These are phyloP conservation scores for Fusarium goolgardi DNA, from an alignment of 2,329 filamentous ascomycete genomes.

Conservation along the genomic window DNA sequence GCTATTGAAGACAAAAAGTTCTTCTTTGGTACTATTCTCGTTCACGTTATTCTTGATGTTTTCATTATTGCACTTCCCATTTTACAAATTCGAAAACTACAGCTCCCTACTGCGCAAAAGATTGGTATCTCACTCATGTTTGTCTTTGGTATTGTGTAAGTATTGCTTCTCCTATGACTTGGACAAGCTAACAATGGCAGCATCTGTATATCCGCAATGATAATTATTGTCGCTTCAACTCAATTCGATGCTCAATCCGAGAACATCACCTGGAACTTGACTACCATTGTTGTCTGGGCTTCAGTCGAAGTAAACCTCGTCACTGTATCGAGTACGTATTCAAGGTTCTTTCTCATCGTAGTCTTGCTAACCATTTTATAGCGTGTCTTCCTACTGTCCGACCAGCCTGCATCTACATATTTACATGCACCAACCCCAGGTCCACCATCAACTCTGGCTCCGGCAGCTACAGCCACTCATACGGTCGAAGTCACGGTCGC, in stretches of 20 bases:
- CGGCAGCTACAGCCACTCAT: conserved; percentile 22
- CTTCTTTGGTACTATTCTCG: conserved; percentile 50
- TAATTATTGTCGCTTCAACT: conserved; percentile 37
- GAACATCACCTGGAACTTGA: conserved; percentile 43
- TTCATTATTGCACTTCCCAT: conserved; percentile 48
- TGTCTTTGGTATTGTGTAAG: conserved; percentile 49
- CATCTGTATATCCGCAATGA: conserved; percentile 37
- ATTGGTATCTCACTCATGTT: conserved; percentile 48
- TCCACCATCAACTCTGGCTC: conserved; percentile 34
- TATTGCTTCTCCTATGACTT: accelerated
- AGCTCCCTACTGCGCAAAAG: conserved; percentile 46
- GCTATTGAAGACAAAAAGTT: conserved; percentile 48
- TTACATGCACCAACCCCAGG: conserved; percentile 26
- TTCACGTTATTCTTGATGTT: conserved; percentile 50
- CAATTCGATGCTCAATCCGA: conserved; percentile 24
- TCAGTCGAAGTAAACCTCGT: conserved; percentile 44
- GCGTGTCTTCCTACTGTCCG: conserved; percentile 43
- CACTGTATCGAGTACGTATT: conserved; percentile 38
- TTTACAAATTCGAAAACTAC: conserved; percentile 48
- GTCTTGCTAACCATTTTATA: accelerated
- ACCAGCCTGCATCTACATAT: conserved; percentile 39
- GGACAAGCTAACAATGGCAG: background rate
- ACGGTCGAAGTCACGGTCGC: conserved; percentile 27
- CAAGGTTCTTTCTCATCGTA: accelerated
- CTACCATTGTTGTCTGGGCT: conserved; percentile 42